A percentile compares a stretch with the other conserved stretches of the same genome.
phyloP scores from a whole-genome alignment of 768 basidiomycete genomes.

The Suillus tomentosus region DNA sequence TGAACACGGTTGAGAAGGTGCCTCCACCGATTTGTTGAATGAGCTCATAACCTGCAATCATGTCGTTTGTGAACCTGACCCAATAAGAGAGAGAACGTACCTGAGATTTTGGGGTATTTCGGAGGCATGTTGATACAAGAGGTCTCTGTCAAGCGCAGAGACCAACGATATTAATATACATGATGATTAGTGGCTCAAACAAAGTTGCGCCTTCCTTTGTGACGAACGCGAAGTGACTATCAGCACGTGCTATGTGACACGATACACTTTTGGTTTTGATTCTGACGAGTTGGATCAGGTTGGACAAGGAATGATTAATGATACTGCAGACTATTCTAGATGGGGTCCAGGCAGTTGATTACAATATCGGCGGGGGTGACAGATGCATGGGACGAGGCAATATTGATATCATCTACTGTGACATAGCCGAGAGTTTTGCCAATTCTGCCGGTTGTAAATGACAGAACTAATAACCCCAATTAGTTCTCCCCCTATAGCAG shows the following conservation, averaged over 20 bases:
- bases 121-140: conserved; percentile 15
- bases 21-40: conserved; percentile 83
- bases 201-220: conserved; percentile 17
- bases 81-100: conserved; percentile 18
- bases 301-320: too few relatives aligned
- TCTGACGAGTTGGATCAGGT: too few relatives aligned
- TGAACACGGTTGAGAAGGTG: conserved; percentile 88
- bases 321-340: too few relatives aligned
- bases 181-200: conserved; percentile 16
- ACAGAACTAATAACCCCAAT: too few relatives aligned
- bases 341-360: too few relatives aligned
- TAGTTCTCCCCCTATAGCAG: too few relatives aligned
- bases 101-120: conserved; percentile 37
- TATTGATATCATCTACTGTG: too few relatives aligned
- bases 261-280: too few relatives aligned
- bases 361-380: too few relatives aligned
- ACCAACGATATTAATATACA: not conserved
- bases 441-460: too few relatives aligned
- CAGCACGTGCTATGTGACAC: conserved; percentile 19
- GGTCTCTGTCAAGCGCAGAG: conserved; percentile 4
- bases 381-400: too few relatives aligned
- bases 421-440: too few relatives aligned
- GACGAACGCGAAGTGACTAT: conserved; percentile 29
- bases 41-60: conserved; percentile 61
- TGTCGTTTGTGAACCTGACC: not conserved